Conservation (phyloP, 2,329 filamentous ascomycete genomes). For the Byssochlamys sp. region DNA sequence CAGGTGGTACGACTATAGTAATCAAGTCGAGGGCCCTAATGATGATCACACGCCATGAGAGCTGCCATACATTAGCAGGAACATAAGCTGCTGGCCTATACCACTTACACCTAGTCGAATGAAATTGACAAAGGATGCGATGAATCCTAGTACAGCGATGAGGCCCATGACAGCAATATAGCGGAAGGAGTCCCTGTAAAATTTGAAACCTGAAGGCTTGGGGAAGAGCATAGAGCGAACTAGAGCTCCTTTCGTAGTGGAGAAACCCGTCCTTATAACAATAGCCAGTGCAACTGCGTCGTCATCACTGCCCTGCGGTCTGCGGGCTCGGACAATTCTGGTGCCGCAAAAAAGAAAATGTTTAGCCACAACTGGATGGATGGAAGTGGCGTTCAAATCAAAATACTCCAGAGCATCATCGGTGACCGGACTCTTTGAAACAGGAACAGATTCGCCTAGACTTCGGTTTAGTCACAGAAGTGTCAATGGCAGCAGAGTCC, state of each 20-base stretch:
- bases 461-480: slow-evolving; percentile 10
- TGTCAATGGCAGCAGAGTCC: slow-evolving; percentile 5
- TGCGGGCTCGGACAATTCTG: slow-evolving; percentile 80
- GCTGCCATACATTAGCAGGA: slow-evolving; percentile 20
- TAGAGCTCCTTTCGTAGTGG: slow-evolving; percentile 90
- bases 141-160: slow-evolving; percentile 76
- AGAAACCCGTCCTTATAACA: slow-evolving; percentile 88
- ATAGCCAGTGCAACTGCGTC: slow-evolving; percentile 84
- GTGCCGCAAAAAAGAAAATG: slow-evolving; percentile 93
- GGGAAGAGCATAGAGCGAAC: slow-evolving; percentile 98
- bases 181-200: slow-evolving; percentile 92
- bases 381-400: slow-evolving; percentile 68
- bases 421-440: slow-evolving; percentile 78
- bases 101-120: slow-evolving; percentile 56
- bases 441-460: slow-evolving; percentile 81
- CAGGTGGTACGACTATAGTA: slow-evolving; percentile 93
- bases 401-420: slow-evolving; percentile 68
- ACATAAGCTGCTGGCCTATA: neutral
- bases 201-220: slow-evolving; percentile 96
- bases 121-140: slow-evolving; percentile 89
- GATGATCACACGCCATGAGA: slow-evolving; percentile 84
- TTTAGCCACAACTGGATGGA: slow-evolving; percentile 71
- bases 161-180: slow-evolving; percentile 95
- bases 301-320: slow-evolving; percentile 74
- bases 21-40: slow-evolving; percentile 88